Evolutionary conservation across 768 basidiomycete species (phyloP), one percentile per base, ranked within the genome.

Genomic region (Hygrophoropsis aurantiaca): DNA sequence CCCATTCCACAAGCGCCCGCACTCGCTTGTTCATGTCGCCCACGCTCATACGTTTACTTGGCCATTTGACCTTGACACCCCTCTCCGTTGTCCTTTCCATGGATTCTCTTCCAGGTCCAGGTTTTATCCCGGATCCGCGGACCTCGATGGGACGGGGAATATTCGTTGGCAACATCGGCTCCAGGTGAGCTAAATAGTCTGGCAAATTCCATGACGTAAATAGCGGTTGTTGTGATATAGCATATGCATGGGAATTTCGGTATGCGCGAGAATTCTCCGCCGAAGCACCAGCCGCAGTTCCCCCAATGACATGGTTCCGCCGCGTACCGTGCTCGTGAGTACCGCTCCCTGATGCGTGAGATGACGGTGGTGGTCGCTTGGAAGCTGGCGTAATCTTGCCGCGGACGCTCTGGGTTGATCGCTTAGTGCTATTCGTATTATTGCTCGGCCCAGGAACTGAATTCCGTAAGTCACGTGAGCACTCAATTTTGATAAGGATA

Each of bases 11-110:
- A 40, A 98, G 75, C 35, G 86, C 81, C 27, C 90, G 77, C 19
- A 95, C 90, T 20, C 95, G 84, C 70, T 97, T 97, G 66, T 92
- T 90, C 92, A 98, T 95, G 64, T 97, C 95, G 16, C 85, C 87
- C n/a, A 95, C 86, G 56, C 94, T 97, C 81, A 85, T 94, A 42
- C 95, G 79, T 69, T 94, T 94, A 54, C 83, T 82, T 1, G 94
- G 95, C 87, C 91, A 98, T 58, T 90, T 87, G 47, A 97, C 86
- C 65, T 90, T 87, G 11, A 90, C 87, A 8, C 88, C 88, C 39
- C 89, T 74, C 60, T 91, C 85, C 62, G 78, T 74, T 8, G 77
- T 81, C 54, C 74, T 72, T 46, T 85, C 84, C n/a, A 74, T 56
- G 44, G 79, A 78, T 42, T 80, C 82, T 32, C 77, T 74, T 33